A percentile compares a stretch with the other conserved stretches of the same genome.
phyloP scores from a whole-genome alignment of 345 rosid genomes.

The Arabidopsis thaliana region TAIR10.1 NC_003074.8:6196001-6196500 shows the following conservation, averaged over 20 bases:
- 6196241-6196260: constrained; percentile 67
- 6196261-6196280: constrained; percentile 58
- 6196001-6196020: neutral
- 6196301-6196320: constrained; percentile 69
- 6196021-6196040: constrained; percentile 6
- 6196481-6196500: constrained; percentile 54
- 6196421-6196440: constrained; percentile 63
- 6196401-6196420: constrained; percentile 59
- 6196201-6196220: constrained; percentile 70
- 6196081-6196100: neutral
- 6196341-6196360: constrained; percentile 81
- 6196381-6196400: constrained; percentile 76
- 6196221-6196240: constrained; percentile 65
- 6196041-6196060: constrained; percentile 22
- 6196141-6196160: constrained; percentile 55
- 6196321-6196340: constrained; percentile 78
- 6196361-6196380: constrained; percentile 79
- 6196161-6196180: constrained; percentile 89
- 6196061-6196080: constrained; percentile 8
- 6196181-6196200: constrained; percentile 82
- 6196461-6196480: constrained; percentile 68
- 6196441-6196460: constrained; percentile 66
- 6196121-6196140: constrained; percentile 23
- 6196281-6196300: constrained; percentile 55
- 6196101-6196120: neutral